Evolutionary conservation across 345 rosid genomes (phyloP), one percentile per base, ranked within the genome.

Genomic region (Zanthoxylum bungeanum): DNA sequence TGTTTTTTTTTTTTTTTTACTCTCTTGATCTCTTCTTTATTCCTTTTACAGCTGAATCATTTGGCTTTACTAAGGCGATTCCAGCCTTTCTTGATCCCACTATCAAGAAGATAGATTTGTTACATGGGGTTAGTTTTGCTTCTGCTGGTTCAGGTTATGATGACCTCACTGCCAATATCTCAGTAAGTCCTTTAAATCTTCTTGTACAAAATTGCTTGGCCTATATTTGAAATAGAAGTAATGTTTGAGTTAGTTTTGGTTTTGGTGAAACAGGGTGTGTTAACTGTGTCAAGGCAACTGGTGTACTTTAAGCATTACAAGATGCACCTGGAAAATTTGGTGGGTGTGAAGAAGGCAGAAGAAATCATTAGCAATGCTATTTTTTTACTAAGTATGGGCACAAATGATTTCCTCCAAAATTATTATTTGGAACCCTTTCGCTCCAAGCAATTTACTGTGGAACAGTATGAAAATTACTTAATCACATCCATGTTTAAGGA

Each of bases 91-190:
- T 91, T 36, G 88, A 88, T 75, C 85, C 88, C 58, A 71, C 72
- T 21, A 50, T 87, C 71, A 89, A 77, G 40, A 74, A 70, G 52
- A n/a, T 36, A 14, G 87, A 91, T 61, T 66, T 93, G 55, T 57
- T 80, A 62, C 86, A 80, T 57, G 97, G 97, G 19, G 96, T 88
- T 66, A 93, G 98, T 74, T 91, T 93, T 74, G 97, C 96, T 52
- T 93, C 98, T 11, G 94, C 98, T 22, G 98, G 83, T 80, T 89
- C 98, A 22, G 98, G 98, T 31, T 93, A 91, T 33, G 96, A 93
- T 44, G 93, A 88, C 53, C 81, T 89, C 58, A 93, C 98, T 12
- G 97, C 98, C 47, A 91, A 93, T 66, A 64, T 91, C 46, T 88
- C 92, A 0, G 98, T 93, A 80, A 83, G 87, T 33, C 61, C 70